These are phyloP conservation scores for Beauveria sp. DNA, from an alignment of 2,329 filamentous ascomycete species.

Conservation along the genomic window DNA sequence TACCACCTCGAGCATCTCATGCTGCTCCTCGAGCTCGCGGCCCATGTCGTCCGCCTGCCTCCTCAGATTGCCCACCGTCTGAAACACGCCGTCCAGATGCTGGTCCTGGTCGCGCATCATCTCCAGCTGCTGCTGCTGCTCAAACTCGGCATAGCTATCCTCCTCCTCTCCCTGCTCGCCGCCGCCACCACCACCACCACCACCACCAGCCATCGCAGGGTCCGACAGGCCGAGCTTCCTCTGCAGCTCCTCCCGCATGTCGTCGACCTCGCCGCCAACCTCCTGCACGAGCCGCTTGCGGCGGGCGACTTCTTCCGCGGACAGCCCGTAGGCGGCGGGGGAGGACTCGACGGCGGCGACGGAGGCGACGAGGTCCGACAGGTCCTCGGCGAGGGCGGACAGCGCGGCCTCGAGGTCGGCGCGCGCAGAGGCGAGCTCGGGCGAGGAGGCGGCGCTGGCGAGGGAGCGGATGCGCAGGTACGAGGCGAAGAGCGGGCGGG, in stretches of 20 bases:
- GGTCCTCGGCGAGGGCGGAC: conserved; percentile 67
- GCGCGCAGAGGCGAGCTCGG: conserved; percentile 76
- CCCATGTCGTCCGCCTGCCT: conserved; percentile 95
- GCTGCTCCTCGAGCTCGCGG: conserved; percentile 89
- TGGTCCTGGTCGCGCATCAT: conserved; percentile 95
- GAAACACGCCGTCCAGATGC: conserved; percentile 85
- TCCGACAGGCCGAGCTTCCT: conserved; percentile 51
- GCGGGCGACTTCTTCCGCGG: conserved; percentile 71
- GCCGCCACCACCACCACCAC: too few relatives aligned
- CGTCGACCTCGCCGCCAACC: conserved; percentile 79
- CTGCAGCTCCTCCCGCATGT: conserved; percentile 77
- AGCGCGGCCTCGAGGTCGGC: conserved; percentile 61
- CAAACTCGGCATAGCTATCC: conserved; percentile 64
- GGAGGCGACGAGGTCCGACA: conserved; percentile 79
- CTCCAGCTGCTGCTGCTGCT: conserved; percentile 82
- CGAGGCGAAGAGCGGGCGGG: conserved; percentile 82
- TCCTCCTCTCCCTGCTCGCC: conserved; percentile 15
- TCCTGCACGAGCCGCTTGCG: conserved; percentile 79
- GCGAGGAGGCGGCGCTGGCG: conserved; percentile 60
- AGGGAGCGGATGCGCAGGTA: conserved; percentile 94
- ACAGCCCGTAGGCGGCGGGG: conserved; percentile 79
- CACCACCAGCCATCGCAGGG: conserved; percentile 40
- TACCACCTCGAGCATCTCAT: conserved; percentile 77
- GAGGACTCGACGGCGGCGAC: conserved; percentile 83
- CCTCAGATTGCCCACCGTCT: conserved; percentile 83